Evolutionary conservation across 1,139 yeast genomes (phyloP), one percentile per base, ranked within the genome.

Genomic region (Yamadazyma sp.): DNA sequence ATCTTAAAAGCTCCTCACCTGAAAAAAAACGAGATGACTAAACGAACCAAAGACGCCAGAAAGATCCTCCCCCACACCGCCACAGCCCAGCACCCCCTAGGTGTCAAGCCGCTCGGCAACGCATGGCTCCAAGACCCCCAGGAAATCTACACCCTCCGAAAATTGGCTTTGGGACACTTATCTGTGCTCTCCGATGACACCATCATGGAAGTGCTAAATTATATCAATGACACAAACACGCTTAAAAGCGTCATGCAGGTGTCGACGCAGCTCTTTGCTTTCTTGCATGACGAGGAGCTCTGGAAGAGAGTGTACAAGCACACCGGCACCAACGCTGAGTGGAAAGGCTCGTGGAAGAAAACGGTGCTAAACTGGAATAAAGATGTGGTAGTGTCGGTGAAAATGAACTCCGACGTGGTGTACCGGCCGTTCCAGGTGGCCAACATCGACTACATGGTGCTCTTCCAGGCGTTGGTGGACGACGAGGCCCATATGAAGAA

Each of bases 311-410:
- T 81, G 35, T 80, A 75, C 49, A 56, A 43, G 47, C 48, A 51
- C 30, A 40, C 45, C 33, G 45, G 38, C 36, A 37, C 41, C 14
- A 36, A 38, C 33, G 31, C 47, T 30, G 45, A 56, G 17, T 88
- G 96, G 96, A 58, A 54, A 30, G 96, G 96, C 0, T 73, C 87
- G 1, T 88, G 96, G 96, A 73, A 87, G 50, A 64, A 73, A 27
- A 78, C 90, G 0, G 63, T 81, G 13, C 57, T 83, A 45, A 58
- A 64, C 0, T 58, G 23, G 42, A 52, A 5, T 72, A 65, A 39
- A 74, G 46, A 43, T 28, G 33, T 43, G 3, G 26, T 13, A 3
- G 26, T 80, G 2, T 56, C 65, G 21, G 56, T 80, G 2, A 64
- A 59, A 21, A 45, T 71, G n/a, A 70, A 73, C 43, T 66, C 73